A percentile compares a stretch with the other conserved stretches of the same genome.
phyloP scores from a whole-genome alignment of 768 basidiomycete species.

The Tricholomella constricta region DNA sequence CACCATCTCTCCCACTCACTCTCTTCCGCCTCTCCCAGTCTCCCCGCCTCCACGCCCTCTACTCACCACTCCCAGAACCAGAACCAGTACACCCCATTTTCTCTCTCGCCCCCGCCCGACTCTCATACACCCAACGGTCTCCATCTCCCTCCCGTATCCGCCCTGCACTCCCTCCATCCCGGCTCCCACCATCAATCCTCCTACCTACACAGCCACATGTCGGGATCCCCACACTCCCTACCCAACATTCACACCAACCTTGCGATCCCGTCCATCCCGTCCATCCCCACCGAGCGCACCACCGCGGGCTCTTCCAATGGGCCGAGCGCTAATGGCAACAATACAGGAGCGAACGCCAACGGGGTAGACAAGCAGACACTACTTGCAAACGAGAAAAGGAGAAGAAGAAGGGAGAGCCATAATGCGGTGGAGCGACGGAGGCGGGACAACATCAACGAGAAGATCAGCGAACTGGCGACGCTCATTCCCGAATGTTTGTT shows the following conservation, averaged over 20 bases:
- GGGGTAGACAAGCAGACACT: constrained; percentile 50
- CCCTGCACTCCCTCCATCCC: constrained; percentile 16
- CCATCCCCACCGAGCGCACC: neutral
- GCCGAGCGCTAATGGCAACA: neutral
- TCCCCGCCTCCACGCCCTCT: neutral
- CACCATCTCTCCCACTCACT: constrained; percentile 24
- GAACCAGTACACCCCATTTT: constrained; percentile 28
- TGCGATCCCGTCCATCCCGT: constrained; percentile 3
- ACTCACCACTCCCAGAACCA: constrained; percentile 4
- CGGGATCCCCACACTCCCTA: constrained; percentile 14
- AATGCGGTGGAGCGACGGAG: constrained; percentile 90
- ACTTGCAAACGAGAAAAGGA: constrained; percentile 79
- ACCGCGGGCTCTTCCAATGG: neutral
- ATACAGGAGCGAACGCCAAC: neutral
- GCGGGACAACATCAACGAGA: constrained; percentile 94
- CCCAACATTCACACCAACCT: constrained; percentile 21
- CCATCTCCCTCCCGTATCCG: constrained; percentile 25
- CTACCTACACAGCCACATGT: constrained; percentile 2
- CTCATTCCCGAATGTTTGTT: constrained; percentile 87
- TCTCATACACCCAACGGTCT: constrained; percentile 6
- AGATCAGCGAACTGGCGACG: constrained; percentile 86
- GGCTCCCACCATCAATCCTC: neutral
- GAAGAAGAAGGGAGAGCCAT: constrained; percentile 81
- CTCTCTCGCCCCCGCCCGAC: constrained; percentile 27
- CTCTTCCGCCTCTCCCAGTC: constrained; percentile 26